Base-by-base conservation (phyloP, 805 yeast species). In the Kuraishia molischiana region DNA sequence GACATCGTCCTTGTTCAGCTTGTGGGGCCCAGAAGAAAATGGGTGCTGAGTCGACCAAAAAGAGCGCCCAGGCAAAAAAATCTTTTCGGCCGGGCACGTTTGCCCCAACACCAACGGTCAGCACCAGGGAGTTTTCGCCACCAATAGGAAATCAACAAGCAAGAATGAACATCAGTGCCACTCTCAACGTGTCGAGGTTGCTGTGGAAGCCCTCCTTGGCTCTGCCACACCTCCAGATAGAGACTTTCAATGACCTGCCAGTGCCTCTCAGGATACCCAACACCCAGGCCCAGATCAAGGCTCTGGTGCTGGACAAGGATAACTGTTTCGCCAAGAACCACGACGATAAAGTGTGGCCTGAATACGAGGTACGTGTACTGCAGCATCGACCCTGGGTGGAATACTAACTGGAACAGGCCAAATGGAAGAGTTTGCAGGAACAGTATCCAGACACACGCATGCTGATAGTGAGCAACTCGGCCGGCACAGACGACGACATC, bases 301-400 rank as follows among this genome's bases (percentile, higher is more conserved):
- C 87, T 0, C 69, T 89, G 2, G 90, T 92, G 0, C 64, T 92
- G 19, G 98, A 92, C 53, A 92, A 92, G 55, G 98, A 92, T 59
- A 92, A 92, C 56, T 90, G 97, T 52, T 84, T 92, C 54, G 95
- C 98, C 4, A 70, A 73, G 41, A 89, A 89, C 26, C 83, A 85
- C 39, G 83, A 77, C 42, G 82, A 79, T 42, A 71, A 74, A 41
- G 83, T 90, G 1, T 87, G 85, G 84, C 86, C 84, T 0, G 83
- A 62, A 2, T 89, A 87, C 44, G 46, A 48, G 11, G 61, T 57
- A 48, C 51, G 62, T 58, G 24, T 26, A 29, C 17, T 13, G 44
- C 35, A 21, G 35, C 33, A 34, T 22, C 17, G 29, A 4, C 3
- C 18, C 4, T 34, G 8, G 13, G n/a, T 19, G 21, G 22, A 3